Percentiles rank a stretch among this genome's conserved stretches.
These are phyloP conservation scores for Neoscytalidium dimidiatum DNA, from an alignment of 2,329 filamentous ascomycete genomes.

Conservation along the genomic window DNA sequence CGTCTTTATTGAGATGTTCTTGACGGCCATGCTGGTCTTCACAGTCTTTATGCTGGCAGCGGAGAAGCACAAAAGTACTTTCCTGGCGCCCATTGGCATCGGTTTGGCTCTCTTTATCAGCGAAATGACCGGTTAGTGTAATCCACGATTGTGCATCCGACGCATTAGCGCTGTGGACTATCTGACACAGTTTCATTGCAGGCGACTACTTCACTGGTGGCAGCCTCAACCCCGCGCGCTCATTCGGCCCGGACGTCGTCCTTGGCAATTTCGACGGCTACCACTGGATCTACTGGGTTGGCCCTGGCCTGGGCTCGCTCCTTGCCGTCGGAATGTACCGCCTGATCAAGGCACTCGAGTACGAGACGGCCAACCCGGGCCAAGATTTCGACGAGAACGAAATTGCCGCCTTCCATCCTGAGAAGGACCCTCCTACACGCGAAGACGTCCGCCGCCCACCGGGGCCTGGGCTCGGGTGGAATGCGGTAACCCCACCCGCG, in stretches of 20 bases:
- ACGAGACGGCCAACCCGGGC: conserved; percentile 43
- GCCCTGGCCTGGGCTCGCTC: conserved; percentile 41
- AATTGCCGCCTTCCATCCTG: neutral
- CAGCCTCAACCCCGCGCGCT: conserved; percentile 49
- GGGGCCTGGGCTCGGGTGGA: no score
- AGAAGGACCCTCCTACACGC: neutral
- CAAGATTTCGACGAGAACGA: conserved; percentile 38
- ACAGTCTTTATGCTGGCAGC: conserved; percentile 34
- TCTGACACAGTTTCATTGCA: neutral
- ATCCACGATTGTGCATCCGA: neutral
- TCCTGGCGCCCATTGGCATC: conserved; percentile 28
- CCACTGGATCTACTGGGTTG: conserved; percentile 53
- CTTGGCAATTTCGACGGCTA: conserved; percentile 41
- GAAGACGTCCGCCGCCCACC: neutral
- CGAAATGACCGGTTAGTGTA: neutral
- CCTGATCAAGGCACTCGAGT: conserved; percentile 43
- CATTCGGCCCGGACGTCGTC: conserved; percentile 47
- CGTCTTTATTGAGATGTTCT: conserved; percentile 43
- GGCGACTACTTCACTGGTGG: conserved; percentile 46
- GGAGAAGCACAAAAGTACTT: conserved; percentile 34
- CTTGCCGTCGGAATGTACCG: conserved; percentile 41
- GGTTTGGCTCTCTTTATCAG: conserved; percentile 28
- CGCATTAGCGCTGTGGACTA: no score
- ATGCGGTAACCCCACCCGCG: no score
- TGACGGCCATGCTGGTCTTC: conserved; percentile 42